These are phyloP conservation scores for Talaromyces proteolyticus DNA, from an alignment of 495 filamentous ascomycete genomes.

Conservation along the genomic window DNA sequence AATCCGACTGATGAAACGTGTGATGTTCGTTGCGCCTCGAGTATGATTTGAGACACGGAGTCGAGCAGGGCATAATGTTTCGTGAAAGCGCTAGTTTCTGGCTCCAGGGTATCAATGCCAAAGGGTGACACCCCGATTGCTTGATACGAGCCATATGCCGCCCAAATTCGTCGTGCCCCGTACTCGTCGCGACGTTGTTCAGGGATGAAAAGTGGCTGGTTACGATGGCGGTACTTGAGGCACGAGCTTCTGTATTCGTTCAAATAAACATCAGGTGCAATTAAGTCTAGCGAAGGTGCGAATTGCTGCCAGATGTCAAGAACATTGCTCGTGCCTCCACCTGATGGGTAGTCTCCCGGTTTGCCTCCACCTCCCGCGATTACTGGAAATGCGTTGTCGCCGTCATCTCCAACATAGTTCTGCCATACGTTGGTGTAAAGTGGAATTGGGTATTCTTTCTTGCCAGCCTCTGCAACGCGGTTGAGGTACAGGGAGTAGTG, in stretches of 20 bases:
- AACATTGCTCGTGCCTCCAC: conserved; percentile 30
- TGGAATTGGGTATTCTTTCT: conserved; percentile 33
- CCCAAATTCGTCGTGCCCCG: conserved; percentile 38
- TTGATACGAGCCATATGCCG: conserved; percentile 33
- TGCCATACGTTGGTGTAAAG: conserved; percentile 45
- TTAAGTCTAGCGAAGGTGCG: conserved; percentile 40
- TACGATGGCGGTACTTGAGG: conserved; percentile 33
- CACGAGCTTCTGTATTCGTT: conserved; percentile 36
- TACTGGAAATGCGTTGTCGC: conserved; percentile 24
- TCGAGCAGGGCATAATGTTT: conserved; percentile 33
- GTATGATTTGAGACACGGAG: conserved; percentile 25
- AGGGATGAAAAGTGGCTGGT: conserved; percentile 45
- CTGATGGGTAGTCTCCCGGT: conserved; percentile 42
- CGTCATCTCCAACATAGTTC: conserved; percentile 24
- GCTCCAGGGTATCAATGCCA: conserved; percentile 38
- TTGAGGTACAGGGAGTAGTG: conserved; percentile 38
- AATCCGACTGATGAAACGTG: conserved; percentile 34
- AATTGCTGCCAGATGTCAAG: conserved; percentile 40
- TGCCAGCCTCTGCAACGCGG: conserved; percentile 35
- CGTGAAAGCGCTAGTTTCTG: conserved; percentile 25
- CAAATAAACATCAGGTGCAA: conserved; percentile 43
- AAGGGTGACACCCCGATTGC: conserved; percentile 39
- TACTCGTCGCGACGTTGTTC: conserved; percentile 44
- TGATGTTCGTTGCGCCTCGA: conserved; percentile 28
- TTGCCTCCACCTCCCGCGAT: conserved; percentile 36